phyloP scores from a whole-genome alignment of 805 yeast species.

The Yarrowia phangngaensis region DNA sequence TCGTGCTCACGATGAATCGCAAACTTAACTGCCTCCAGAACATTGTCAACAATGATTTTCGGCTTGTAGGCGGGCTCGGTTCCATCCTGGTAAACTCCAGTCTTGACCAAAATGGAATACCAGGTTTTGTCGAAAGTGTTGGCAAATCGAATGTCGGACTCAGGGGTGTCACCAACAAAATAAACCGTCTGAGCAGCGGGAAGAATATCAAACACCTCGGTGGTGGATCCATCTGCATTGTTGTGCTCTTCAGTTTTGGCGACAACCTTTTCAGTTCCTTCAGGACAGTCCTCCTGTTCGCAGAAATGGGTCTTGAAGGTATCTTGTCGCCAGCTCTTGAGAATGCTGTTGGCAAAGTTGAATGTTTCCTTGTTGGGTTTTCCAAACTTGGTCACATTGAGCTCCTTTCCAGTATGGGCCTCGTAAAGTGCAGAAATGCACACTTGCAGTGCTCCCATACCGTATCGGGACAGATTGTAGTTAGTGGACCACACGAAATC shows the following conservation, averaged over 20 bases:
- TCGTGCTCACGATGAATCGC: conserved; percentile 79
- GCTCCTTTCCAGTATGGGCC: conserved; percentile 78
- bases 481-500: conserved; percentile 94
- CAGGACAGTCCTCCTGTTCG: conserved; percentile 44
- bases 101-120: conserved; percentile 79
- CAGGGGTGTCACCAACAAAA: conserved; percentile 88
- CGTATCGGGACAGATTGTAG: conserved; percentile 75
- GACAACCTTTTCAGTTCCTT: conserved; percentile 35
- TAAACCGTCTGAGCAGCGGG: conserved; percentile 85
- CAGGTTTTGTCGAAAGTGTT: conserved; percentile 80
- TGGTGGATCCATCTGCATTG: conserved; percentile 41
- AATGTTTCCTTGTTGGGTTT: conserved; percentile 88
- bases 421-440: conserved; percentile 79
- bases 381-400: conserved; percentile 79
- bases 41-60: conserved; percentile 66
- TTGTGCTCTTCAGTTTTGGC: conserved; percentile 39
- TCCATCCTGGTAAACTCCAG: conserved; percentile 82
- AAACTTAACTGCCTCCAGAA: conserved; percentile 74
- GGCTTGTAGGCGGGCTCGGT: conserved; percentile 76
- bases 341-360: conserved; percentile 73
- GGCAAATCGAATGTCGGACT: conserved; percentile 82
- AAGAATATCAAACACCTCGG: conserved; percentile 47
- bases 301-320: conserved; percentile 66
- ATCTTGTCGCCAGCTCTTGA: conserved; percentile 73
- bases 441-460: conserved; percentile 92